These are phyloP conservation scores for Malus hybrid DNA, from an alignment of 331 rosid species.

Conservation along the genomic window DNA sequence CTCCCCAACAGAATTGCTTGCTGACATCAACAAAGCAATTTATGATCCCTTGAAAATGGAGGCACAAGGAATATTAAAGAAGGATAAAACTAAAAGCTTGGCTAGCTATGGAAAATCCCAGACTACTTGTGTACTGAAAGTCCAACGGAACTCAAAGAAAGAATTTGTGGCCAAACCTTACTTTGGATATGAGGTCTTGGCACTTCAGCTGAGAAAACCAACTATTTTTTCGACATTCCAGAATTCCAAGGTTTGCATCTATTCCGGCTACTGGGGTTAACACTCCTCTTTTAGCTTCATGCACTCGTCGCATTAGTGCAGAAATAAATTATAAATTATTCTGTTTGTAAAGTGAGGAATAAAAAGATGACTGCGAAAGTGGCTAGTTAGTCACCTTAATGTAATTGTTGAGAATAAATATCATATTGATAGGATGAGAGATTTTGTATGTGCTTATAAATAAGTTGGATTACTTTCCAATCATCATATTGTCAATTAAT, in stretches of 20 bases:
- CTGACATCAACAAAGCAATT: slow-evolving; percentile 13
- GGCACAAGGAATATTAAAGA: background rate
- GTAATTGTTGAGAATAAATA: no score
- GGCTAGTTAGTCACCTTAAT: no score
- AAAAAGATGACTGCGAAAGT: no score
- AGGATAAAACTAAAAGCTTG: background rate
- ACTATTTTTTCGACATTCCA: background rate
- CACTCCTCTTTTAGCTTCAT: no score
- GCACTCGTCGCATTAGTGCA: no score
- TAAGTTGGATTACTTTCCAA: no score
- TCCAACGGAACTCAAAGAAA: background rate
- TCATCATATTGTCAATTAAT: no score
- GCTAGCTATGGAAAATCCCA: background rate
- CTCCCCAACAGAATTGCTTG: slow-evolving; percentile 13
- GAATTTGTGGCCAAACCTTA: background rate
- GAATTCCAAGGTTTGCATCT: background rate
- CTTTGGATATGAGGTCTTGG: background rate
- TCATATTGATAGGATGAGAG: no score
- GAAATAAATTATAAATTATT: no score
- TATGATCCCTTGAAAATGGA: background rate
- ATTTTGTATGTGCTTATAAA: no score
- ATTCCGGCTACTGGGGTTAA: no score
- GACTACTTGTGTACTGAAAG: background rate
- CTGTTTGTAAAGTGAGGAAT: no score
- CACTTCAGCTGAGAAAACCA: background rate